Conservation (phyloP, 2,329 filamentous ascomycete species). For the Paramyrothecium sp. region DNA sequence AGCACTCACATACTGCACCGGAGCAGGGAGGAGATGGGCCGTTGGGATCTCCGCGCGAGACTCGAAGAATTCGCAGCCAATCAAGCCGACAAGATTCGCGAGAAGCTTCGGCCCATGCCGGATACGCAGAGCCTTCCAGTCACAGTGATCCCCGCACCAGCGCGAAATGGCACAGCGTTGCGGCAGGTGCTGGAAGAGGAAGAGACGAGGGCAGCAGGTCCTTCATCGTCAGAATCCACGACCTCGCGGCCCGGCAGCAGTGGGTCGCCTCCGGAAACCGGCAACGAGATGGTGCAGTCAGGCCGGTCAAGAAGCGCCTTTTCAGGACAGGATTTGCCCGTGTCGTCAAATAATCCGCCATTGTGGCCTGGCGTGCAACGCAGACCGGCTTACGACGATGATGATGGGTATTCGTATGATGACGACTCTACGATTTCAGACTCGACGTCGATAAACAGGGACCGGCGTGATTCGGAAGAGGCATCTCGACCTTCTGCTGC, state of each 20-base stretch:
- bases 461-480: constrained; percentile 22
- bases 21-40: constrained; percentile 18
- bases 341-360: constrained; percentile 33
- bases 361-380: constrained; percentile 41
- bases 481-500: constrained; percentile 14
- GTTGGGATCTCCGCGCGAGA: constrained; percentile 57
- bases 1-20: neutral
- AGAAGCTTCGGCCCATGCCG: constrained; percentile 51
- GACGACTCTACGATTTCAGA: constrained; percentile 18
- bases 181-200: constrained; percentile 58
- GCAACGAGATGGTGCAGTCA: constrained; percentile 8
- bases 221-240: constrained; percentile 8
- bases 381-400: constrained; percentile 18
- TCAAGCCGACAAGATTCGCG: constrained; percentile 59
- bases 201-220: constrained; percentile 20
- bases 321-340: constrained; percentile 18
- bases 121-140: constrained; percentile 57
- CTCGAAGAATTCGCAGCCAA: constrained; percentile 61
- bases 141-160: constrained; percentile 60
- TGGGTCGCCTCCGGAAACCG: constrained; percentile 20
- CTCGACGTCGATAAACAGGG: constrained; percentile 23
- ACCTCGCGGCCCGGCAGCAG: constrained; percentile 11
- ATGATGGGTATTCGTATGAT: neutral
- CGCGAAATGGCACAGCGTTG: constrained; percentile 54
- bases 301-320: constrained; percentile 19